Evolutionary conservation across 1,284 basidiomycete genomes (phyloP).

Genomic region (Ceratobasidium sp.): DNA sequence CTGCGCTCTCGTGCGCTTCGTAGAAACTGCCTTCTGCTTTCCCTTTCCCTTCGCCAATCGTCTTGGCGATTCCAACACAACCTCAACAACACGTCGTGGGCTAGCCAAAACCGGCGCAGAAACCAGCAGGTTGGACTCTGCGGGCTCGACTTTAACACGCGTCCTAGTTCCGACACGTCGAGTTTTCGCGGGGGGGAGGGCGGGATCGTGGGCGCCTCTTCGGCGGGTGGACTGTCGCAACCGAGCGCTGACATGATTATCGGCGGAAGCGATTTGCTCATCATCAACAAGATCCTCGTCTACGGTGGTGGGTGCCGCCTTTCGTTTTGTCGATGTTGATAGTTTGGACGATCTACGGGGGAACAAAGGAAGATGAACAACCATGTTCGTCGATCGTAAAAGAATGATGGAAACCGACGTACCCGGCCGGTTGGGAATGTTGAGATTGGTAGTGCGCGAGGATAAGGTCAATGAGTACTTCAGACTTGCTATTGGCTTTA

Average conservation of each 20-base stretch:
- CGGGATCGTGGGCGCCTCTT: slow-evolving; percentile 1
- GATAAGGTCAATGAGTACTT: slow-evolving; percentile 32
- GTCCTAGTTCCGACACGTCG: slow-evolving; percentile 14
- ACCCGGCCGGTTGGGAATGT: slow-evolving; percentile 9
- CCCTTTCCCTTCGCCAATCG: slow-evolving; percentile 20
- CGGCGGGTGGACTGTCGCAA: slow-evolving; percentile 36
- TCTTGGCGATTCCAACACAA: slow-evolving; percentile 22
- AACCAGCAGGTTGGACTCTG: not conserved
- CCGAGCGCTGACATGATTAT: slow-evolving; percentile 19
- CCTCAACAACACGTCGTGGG: slow-evolving; percentile 37
- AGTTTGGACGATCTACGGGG: slow-evolving; percentile 12
- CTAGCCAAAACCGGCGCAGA: not conserved
- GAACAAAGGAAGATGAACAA: not conserved
- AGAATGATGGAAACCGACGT: not conserved
- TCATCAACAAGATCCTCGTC: slow-evolving; percentile 9
- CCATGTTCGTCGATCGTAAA: not conserved
- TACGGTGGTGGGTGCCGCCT: slow-evolving; percentile 7
- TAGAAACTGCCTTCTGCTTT: not conserved
- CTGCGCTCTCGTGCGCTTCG: too few species aligned
- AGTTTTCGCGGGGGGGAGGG: slow-evolving; percentile 14
- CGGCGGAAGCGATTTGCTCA: slow-evolving; percentile 20
- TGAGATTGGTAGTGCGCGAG: slow-evolving; percentile 6
- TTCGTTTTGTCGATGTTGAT: slow-evolving; percentile 32
- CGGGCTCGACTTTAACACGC: slow-evolving; percentile 20
- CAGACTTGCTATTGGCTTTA: slow-evolving; percentile 39